Conservation (phyloP, 345 rosid genomes). For the Heritiera littoralis region DNA sequence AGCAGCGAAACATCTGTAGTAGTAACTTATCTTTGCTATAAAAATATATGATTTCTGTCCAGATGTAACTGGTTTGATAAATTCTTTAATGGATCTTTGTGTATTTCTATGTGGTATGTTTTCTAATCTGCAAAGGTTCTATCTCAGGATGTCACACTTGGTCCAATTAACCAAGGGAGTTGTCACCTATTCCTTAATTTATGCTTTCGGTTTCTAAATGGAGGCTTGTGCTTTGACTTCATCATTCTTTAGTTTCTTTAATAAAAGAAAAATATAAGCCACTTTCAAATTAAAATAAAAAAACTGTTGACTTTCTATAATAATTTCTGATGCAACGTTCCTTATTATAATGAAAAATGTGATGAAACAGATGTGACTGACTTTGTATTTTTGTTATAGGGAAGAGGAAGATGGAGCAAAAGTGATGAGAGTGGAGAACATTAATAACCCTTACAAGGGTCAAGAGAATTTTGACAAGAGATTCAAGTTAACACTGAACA, state of each 20-base stretch:
- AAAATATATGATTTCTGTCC: background rate
- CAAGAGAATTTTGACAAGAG: constrained; percentile 61
- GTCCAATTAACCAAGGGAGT: background rate
- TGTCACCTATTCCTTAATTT: background rate
- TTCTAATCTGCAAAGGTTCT: background rate
- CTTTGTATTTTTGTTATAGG: constrained; percentile 39
- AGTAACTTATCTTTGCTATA: background rate
- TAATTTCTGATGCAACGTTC: background rate
- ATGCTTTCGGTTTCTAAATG: background rate
- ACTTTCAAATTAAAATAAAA: background rate
- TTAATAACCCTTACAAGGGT: constrained; percentile 79
- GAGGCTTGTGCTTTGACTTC: background rate
- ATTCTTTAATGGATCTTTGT: background rate
- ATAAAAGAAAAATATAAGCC: too few relatives aligned
- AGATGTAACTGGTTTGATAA: background rate
- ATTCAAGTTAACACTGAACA: constrained; percentile 83
- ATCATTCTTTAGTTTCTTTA: background rate
- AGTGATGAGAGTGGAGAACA: constrained; percentile 78
- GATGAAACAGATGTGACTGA: constrained; percentile 10
- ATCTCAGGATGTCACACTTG: background rate
- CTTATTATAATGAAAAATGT: background rate
- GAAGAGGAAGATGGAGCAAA: constrained; percentile 81
- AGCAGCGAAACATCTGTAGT: background rate
- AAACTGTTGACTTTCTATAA: too few relatives aligned
- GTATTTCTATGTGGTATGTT: too few relatives aligned